Evolutionary conservation across 805 yeast genomes (phyloP).

Genomic region (Kluyveromyces wickerhamii): DNA sequence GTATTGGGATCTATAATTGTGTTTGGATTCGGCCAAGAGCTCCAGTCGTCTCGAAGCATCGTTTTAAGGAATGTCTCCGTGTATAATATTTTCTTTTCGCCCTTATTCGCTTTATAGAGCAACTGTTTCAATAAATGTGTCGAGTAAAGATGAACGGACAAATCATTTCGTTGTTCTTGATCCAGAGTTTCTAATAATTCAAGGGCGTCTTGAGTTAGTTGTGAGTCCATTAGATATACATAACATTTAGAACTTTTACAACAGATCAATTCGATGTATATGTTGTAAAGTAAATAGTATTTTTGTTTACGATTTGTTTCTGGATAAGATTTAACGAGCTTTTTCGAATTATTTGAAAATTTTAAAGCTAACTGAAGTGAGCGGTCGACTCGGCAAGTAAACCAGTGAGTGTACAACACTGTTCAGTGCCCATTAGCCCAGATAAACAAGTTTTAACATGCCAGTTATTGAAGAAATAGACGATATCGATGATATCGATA

Average conservation of each 20-base stretch:
- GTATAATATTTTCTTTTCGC: conserved; percentile 26
- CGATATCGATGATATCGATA: conserved; percentile 80
- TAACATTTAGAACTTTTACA: too few relatives aligned
- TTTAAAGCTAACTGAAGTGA: too few relatives aligned
- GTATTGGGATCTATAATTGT: conserved; percentile 26
- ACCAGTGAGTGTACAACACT: too few relatives aligned
- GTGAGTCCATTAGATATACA: conserved; percentile 23
- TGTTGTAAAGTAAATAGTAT: too few relatives aligned
- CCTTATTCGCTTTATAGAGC: conserved; percentile 20
- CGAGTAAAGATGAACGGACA: conserved; percentile 60
- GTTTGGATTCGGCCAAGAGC: conserved; percentile 50
- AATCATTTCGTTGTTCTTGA: conserved; percentile 42
- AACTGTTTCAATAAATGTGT: conserved; percentile 33
- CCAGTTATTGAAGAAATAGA: conserved; percentile 67
- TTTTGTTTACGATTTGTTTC: too few relatives aligned
- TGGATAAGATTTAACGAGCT: too few relatives aligned
- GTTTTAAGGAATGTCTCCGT: conserved; percentile 30
- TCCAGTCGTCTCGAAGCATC: conserved; percentile 36
- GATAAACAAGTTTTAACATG: too few relatives aligned
- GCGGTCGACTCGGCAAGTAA: too few relatives aligned
- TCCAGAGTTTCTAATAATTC: conserved; percentile 38
- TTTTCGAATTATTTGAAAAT: too few relatives aligned
- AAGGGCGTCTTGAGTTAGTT: conserved; percentile 14
- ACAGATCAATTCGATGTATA: too few relatives aligned
- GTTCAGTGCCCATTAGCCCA: too few relatives aligned